Evolutionary conservation across 306 rosid species (phyloP).

Genomic region (apple (Malus domestica)): ASM211411v1 NC_041799.1:2624501-2625000

Average conservation of each 20-base stretch:
- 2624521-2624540: background rate
- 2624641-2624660: background rate
- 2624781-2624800: constrained; percentile 14
- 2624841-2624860: background rate
- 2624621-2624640: background rate
- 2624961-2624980: background rate
- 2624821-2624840: background rate
- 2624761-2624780: constrained; percentile 9
- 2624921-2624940: background rate
- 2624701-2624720: background rate
- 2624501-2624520: background rate
- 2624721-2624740: background rate
- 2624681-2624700: constrained; percentile 2
- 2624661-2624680: background rate
- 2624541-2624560: background rate
- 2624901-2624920: background rate
- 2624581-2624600: background rate
- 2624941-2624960: background rate
- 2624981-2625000: background rate
- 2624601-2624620: background rate
- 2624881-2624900: background rate
- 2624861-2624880: background rate
- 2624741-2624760: background rate
- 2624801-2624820: background rate
- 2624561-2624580: background rate